Base-by-base conservation (phyloP, 2,329 filamentous ascomycete genomes). In the Thermothelomyces thermophilus region DNA sequence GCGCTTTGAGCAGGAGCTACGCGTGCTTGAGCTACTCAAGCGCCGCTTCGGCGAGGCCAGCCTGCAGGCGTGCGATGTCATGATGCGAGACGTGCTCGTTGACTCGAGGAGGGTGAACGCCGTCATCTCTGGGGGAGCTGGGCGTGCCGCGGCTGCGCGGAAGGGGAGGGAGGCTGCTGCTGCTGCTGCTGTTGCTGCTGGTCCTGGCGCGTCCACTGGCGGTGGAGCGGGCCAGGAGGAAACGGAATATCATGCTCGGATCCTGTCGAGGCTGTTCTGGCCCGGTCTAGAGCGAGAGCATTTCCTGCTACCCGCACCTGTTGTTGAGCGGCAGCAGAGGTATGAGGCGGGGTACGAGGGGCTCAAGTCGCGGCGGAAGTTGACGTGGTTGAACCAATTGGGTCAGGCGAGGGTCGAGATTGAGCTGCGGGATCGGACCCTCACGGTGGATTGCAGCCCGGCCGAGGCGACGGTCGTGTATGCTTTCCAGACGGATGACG, bases 231-330 rank as follows among this genome's bases (percentile, higher is more conserved):
- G 56, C 41, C 55, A 57, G 40, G 48, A 58, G 28, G 41, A 41
- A 64, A 68, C 31, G 9, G 55, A 60, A 13, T 80, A 87, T 46
- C 84, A 90, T 60, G 82, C 89, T 26, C 90, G 93, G 64, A 91
- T 97, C 45, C 73, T 97, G 5, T 96, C 90, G 0, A 82, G 90
- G 19, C 82, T 95, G 54, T 98, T 94, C 73, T 98, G 93, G 93
- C 93, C 93, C 0, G 78, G 83, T 9, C 73, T 95, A 19, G 80
- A 86, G 43, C 78, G 83, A 53, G 84, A 88, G 50, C 72, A 74
- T 2, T 90, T 90, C 63, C 64, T 70, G 19, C 71, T 90, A 3
- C 87, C 87, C 1, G 52, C 66, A 0, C 70, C 73, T 2, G 77
- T 89, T 39, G 63, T 66, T 2, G 67, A 75, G 3, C 70, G 87